Evolutionary conservation across 2,329 filamentous ascomycete genomes (phyloP), one percentile per base, ranked within the genome.

Genomic region (Colletotrichum neosansevieriae): DNA sequence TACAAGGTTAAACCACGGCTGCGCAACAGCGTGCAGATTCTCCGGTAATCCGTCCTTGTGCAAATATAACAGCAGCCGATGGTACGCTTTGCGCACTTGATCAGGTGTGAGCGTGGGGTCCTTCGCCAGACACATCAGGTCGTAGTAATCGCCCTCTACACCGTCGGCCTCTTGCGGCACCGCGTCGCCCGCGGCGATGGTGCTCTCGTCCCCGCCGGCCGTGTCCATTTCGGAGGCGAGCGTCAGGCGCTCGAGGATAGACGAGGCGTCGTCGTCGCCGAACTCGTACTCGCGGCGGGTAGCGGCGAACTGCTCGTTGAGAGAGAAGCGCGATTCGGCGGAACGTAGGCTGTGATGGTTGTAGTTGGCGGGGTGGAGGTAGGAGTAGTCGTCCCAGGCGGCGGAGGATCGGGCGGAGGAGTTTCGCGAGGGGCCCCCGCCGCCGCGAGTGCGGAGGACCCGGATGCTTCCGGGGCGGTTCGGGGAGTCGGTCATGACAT

Each of bases 281-380:
- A 85, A 82, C 54, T 84, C 82, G 57, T 80, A 82, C 67, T 85
- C 83, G 54, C 77, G 78, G 36, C 82, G 76, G 6, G 83, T 85
- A 40, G 81, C 75, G 19, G 83, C 82, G 65, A 85, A 85, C 63
- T 85, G 82, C 50, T 84, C 82, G 51, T 79, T 80, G 53, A 85
- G 76, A 3, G 83, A 85, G 74, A 80, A 82, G 51, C 82, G 80
- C 29, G 82, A 84, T 12, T 76, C 76, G n/a, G 75, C 75, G 34
- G 79, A 77, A 32, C 79, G 77, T 49, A 80, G 72, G 17, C 70
- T 69, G 38, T 75, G 76, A 58, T 53, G 45, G 63, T 47, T 32
- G 47, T 38, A 56, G 53, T 64, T 54, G 59, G 42, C 47, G 17
- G 61, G 67, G 57, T 49, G 70, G 42, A 56, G 67, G 54, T 67